These are phyloP conservation scores for Blepharisma japonicum DNA, from an alignment of 73 alveolate species.

Conservation along the genomic window DNA sequence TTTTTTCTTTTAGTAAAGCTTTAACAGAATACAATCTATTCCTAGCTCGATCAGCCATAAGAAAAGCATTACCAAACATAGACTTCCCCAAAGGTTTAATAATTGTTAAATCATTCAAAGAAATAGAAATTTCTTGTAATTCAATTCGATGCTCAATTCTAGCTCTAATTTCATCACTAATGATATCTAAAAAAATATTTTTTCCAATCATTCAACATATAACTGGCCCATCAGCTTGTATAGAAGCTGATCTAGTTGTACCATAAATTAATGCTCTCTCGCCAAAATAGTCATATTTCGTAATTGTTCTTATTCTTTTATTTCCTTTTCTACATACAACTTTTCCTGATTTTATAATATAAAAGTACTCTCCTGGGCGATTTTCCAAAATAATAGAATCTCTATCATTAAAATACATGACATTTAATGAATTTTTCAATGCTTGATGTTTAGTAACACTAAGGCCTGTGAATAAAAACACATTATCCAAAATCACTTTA, in stretches of 20 bases:
- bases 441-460: conserved; percentile 34
- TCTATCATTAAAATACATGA: conserved; percentile 41
- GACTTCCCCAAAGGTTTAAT: conserved; percentile 52
- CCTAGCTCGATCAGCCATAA: conserved; percentile 31
- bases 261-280: conserved; percentile 56
- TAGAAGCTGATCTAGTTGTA: conserved; percentile 54
- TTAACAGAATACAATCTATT: conserved; percentile 42
- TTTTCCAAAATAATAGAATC: conserved; percentile 64
- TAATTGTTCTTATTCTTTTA: conserved; percentile 45
- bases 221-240: conserved; percentile 45
- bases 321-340: conserved; percentile 43
- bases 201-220: conserved; percentile 46
- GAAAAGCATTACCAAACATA: conserved; percentile 41
- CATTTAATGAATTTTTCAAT: conserved; percentile 36
- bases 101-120: conserved; percentile 41
- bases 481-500: conserved; percentile 33
- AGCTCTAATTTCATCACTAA: conserved; percentile 37
- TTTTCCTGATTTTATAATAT: conserved; percentile 57
- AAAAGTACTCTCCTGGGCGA: conserved; percentile 62
- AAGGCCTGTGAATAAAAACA: conserved; percentile 38
- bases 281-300: conserved; percentile 63
- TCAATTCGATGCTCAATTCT: conserved; percentile 37
- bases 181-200: conserved; percentile 31
- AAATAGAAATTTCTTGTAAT: conserved; percentile 48
- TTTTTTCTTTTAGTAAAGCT: not conserved